A percentile compares a stretch with the other conserved stretches of the same genome.
Conservation (phyloP, 1,139 yeast genomes). For the Nematodospora anomalae region DNA sequence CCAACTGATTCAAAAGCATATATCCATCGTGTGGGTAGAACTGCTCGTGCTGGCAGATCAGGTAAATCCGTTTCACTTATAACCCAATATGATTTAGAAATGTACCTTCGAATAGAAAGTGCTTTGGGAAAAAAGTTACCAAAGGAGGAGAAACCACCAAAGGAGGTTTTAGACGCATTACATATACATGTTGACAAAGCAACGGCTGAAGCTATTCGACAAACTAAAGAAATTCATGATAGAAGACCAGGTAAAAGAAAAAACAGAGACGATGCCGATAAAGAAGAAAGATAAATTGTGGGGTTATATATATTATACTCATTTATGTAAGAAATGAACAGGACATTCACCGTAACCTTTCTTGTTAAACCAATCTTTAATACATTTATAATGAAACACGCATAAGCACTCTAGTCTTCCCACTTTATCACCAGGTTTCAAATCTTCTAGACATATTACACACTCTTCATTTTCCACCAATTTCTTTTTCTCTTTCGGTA, state of each 20-base stretch:
- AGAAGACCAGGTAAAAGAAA: conserved; percentile 32
- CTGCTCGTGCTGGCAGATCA: conserved; percentile 96
- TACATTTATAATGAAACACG: conserved; percentile 88
- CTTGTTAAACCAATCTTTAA: conserved; percentile 84
- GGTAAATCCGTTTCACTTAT: conserved; percentile 92
- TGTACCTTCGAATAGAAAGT: conserved; percentile 83
- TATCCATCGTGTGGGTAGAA: conserved; percentile 96
- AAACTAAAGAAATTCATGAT: conserved; percentile 72
- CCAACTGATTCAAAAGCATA: conserved; percentile 99
- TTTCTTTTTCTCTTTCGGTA: conserved; percentile 34
- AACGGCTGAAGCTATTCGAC: conserved; percentile 83
- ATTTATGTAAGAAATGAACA: conserved; percentile 56
- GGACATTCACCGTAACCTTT: conserved; percentile 89
- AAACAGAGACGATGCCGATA: conserved; percentile 47
- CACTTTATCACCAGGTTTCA: conserved; percentile 81
- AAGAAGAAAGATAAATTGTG: conserved; percentile 39
- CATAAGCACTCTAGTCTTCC: conserved; percentile 94
- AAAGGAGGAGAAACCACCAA: conserved; percentile 74
- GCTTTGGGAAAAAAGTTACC: conserved; percentile 80
- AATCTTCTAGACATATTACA: conserved; percentile 89
- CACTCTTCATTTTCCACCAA: conserved; percentile 76
- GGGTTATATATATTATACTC: conserved; percentile 1
- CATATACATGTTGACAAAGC: conserved; percentile 92
- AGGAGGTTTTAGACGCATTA: conserved; percentile 72
- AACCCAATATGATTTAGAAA: conserved; percentile 91